Evolutionary conservation across 345 rosid genomes (phyloP), one percentile per base, ranked within the genome.

Genomic region (Aquilaria yunnanensis): DNA sequence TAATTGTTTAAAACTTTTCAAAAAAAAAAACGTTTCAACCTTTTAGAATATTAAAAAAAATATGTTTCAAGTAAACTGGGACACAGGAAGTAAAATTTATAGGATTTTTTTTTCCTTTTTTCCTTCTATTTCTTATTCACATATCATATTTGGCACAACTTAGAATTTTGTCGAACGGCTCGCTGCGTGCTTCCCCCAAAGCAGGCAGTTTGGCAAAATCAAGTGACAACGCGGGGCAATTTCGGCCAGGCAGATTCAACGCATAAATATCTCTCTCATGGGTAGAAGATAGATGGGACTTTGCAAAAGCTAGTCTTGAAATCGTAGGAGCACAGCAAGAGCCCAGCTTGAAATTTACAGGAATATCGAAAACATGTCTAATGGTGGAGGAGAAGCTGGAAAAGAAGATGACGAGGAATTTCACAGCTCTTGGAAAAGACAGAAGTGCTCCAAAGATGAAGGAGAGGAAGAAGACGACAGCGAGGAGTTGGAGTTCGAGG

Each of bases 371-470:
- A 41, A 57, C 60, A 75, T 52, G 78, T 73, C 76, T 51, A 68
- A 67, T 8, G 76, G 62, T 54, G 63, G 79, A 59, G 50, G 72
- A 56, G 12, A 12, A 37, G 43, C 43, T 37, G 43, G 7, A 9
- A 9, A 37, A 37, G 43, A 37, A 37, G 43, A 37, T 37, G 69
- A 72, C 2, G 72, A 73, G n/a, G 70, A 55, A 67, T 51, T 52
- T 32, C 80, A 57, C 14, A 57, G 75, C 64, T 71, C 68, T 7
- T 82, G 83, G 3, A 87, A 87, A 71, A 63, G 90, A 73, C 86
- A 68, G 57, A 84, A 79, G 67, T 78, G 83, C 49, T 13, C 73
- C 54, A 72, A 59, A 54, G 50, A 56, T 0, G 71, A 71, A 14
- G 50, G 63, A 1, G 74, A 63, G 5, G 80, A 59, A 3, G 62